These are phyloP conservation scores for Hypoxylon sp. DNA, from an alignment of 2,329 filamentous ascomycete genomes.

Conservation along the genomic window DNA sequence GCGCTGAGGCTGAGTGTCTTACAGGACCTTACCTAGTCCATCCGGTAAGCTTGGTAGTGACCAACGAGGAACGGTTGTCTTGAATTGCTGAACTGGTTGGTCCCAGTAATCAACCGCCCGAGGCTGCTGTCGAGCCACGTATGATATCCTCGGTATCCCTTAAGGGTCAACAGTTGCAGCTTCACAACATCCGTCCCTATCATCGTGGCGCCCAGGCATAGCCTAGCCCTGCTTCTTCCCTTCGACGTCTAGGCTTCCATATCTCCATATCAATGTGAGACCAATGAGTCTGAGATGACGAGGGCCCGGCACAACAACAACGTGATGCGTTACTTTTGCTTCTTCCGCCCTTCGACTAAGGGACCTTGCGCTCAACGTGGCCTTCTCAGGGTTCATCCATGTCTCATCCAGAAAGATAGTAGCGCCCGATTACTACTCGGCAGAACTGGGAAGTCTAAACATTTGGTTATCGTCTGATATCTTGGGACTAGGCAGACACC, in stretches of 20 bases:
- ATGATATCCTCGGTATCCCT: slow-evolving; percentile 32
- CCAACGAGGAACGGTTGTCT: slow-evolving; percentile 25
- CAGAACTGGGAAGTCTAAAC: neutral
- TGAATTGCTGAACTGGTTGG: slow-evolving; percentile 26
- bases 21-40: slow-evolving; percentile 19
- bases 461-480: slow-evolving; percentile 19
- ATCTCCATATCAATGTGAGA: slow-evolving; percentile 30
- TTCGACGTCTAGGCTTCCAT: slow-evolving; percentile 24
- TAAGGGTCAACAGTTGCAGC: slow-evolving; percentile 33
- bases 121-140: slow-evolving; percentile 42
- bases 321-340: slow-evolving; percentile 27
- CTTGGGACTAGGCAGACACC: slow-evolving; percentile 25
- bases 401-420: slow-evolving; percentile 15
- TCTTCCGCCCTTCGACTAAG: slow-evolving; percentile 19
- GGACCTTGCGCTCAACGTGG: slow-evolving; percentile 33
- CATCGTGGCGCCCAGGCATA: slow-evolving; percentile 21
- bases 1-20: slow-evolving; percentile 44
- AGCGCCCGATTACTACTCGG: slow-evolving; percentile 23
- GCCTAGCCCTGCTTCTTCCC: slow-evolving; percentile 24
- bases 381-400: slow-evolving; percentile 35
- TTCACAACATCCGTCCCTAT: slow-evolving; percentile 30
- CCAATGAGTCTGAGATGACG: slow-evolving; percentile 38
- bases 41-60: slow-evolving; percentile 19
- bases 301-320: slow-evolving; percentile 31
- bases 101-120: slow-evolving; percentile 34